phyloP scores from a whole-genome alignment of 495 filamentous ascomycete genomes.

The Neurospora tetrasperma region DNA sequence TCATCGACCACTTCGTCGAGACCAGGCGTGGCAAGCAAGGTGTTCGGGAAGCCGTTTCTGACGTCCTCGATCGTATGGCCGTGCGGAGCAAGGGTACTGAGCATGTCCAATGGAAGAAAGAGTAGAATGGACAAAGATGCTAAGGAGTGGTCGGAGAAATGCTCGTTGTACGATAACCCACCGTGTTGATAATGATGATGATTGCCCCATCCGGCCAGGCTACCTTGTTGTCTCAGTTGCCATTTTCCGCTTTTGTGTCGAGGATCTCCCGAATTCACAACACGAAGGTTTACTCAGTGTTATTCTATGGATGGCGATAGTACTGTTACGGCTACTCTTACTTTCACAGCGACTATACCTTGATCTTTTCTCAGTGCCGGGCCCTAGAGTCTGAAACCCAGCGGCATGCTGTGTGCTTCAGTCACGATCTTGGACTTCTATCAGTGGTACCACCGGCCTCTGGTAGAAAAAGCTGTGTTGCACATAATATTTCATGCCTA shows the following conservation, averaged over 20 bases:
- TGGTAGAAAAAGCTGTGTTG: background rate
- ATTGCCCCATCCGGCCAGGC: background rate
- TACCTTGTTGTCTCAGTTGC: background rate
- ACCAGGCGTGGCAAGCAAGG: conserved; percentile 41
- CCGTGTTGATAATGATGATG: background rate
- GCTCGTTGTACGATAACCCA: background rate
- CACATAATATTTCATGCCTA: background rate
- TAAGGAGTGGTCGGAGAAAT: background rate
- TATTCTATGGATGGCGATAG: background rate
- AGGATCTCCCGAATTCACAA: background rate
- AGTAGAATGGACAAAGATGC: background rate
- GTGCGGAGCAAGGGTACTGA: conserved; percentile 16
- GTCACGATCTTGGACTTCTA: background rate
- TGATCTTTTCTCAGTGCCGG: background rate
- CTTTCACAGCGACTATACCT: background rate
- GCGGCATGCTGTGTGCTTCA: background rate
- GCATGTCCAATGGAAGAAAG: conserved; percentile 28
- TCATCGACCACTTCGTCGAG: conserved; percentile 41
- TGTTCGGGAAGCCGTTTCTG: conserved; percentile 45
- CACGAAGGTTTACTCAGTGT: background rate
- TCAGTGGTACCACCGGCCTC: background rate
- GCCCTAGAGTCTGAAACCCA: background rate
- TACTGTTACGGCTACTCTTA: background rate
- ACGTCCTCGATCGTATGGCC: conserved; percentile 46
- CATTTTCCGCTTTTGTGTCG: background rate